Percentiles rank a stretch among this genome's conserved stretches.
These are phyloP conservation scores for Backusella sp. DNA, from an alignment of 192 early-diverging fungal species.

Conservation along the genomic window DNA sequence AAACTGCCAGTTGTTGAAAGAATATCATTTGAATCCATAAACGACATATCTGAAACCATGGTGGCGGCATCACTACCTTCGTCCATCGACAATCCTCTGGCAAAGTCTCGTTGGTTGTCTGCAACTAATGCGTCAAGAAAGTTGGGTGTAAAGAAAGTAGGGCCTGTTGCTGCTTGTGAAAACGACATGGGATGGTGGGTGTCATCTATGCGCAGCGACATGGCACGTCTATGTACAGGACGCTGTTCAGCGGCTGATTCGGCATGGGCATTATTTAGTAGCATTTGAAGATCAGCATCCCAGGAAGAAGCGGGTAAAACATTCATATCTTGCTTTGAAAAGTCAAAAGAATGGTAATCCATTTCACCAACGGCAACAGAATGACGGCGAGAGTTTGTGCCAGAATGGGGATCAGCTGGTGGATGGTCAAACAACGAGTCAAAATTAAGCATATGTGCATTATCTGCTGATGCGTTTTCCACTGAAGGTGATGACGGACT, in stretches of 20 bases:
- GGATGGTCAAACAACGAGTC: constrained; percentile 6
- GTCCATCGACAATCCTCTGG: background rate
- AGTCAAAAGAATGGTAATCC: constrained; percentile 25
- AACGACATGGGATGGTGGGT: background rate
- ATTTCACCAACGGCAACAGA: constrained; percentile 37
- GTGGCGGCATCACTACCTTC: background rate
- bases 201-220: constrained; percentile 3
- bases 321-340: background rate
- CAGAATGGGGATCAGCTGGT: constrained; percentile 6
- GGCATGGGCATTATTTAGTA: background rate
- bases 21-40: constrained; percentile 7
- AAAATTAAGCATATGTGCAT: constrained; percentile 1
- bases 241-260: background rate
- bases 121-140: constrained; percentile 17
- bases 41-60: background rate
- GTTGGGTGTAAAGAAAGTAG: constrained; percentile 4
- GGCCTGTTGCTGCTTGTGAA: background rate
- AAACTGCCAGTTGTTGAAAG: background rate
- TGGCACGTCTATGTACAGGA: background rate
- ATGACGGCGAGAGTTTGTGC: constrained; percentile 27
- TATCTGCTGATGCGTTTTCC: background rate
- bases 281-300: constrained; percentile 10
- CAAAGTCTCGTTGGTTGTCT: background rate
- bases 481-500: constrained; percentile 22
- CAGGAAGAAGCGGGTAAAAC: background rate